Evolutionary conservation across 352 stramenopile genomes (phyloP), one percentile per base, ranked within the genome.

Genomic region (Phytopythium montanum): DNA sequence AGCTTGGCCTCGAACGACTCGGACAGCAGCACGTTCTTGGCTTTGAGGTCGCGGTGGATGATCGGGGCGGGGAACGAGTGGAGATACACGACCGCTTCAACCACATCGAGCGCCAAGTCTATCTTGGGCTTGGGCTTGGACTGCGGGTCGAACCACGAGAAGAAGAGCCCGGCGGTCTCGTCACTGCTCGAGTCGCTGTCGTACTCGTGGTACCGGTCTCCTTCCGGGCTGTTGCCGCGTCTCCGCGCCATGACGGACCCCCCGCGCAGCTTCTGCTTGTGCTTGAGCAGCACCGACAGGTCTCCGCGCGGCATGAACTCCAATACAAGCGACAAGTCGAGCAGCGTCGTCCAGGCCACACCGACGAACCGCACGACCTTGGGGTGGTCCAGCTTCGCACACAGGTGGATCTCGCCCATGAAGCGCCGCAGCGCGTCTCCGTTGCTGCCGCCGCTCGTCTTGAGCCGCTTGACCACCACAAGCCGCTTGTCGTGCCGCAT

Each of bases 401-500:
- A 79, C 34, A 81, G 46, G 0, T 69, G 74, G 45, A 84, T 84
- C 58, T 84, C 74, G 52, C 75, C 69, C 74, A 84, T 84, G 48
- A 84, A 84, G 34, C 52, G 51, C 50, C 65, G 55, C 21, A 79
- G 28, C 36, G 66, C 53, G 5, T 56, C 50, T 13, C 57, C 45
- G 6, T 59, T 74, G 26, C 13, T 21, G 26, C 16, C 39, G 48
- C 66, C 69, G n/a, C n/a, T n/a, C n/a, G n/a, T n/a, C 56, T 84
- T 84, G 25, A 84, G 56, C 69, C 19, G 79, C 69, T 34, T 69
- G 48, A 8, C 54, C 45, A 28, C 58, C 42, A 49, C 50, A 3
- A 26, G 31, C 19, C 33, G 50, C 50, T 56, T 41, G 19, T 44
- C 50, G 19, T 44, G 50, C 16, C 8, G 29, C 50, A 76, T 73